phyloP scores from a whole-genome alignment of 2,329 filamentous ascomycete species.

The Fusarium heterosporum region DNA sequence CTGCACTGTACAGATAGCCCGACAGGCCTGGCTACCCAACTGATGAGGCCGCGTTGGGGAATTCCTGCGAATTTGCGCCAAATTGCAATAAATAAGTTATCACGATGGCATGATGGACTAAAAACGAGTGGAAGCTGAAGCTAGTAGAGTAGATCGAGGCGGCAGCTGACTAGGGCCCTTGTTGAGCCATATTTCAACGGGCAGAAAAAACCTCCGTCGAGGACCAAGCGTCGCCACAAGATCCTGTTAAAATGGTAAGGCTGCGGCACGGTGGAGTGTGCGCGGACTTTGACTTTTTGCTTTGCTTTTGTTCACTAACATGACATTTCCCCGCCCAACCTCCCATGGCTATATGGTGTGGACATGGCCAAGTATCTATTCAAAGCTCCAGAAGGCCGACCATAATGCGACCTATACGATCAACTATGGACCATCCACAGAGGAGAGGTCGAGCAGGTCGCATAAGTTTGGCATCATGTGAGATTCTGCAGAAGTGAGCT shows the following conservation, averaged over 20 bases:
- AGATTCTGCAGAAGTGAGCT: slow-evolving; percentile 36
- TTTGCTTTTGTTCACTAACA: slow-evolving; percentile 23
- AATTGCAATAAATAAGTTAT: slow-evolving; percentile 4
- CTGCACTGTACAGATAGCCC: slow-evolving; percentile 12
- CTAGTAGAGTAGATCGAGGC: slow-evolving; percentile 36
- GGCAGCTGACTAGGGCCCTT: slow-evolving; percentile 41
- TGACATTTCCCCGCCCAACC: slow-evolving; percentile 28
- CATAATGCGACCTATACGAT: slow-evolving; percentile 34
- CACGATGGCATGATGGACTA: slow-evolving; percentile 23
- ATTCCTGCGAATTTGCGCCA: slow-evolving; percentile 5
- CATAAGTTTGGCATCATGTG: slow-evolving; percentile 48
- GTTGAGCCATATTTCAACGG: slow-evolving; percentile 36
- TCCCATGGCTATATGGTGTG: slow-evolving; percentile 21
- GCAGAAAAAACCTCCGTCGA: slow-evolving; percentile 20
- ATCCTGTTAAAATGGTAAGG: slow-evolving; percentile 29
- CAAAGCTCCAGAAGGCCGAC: slow-evolving; percentile 28
- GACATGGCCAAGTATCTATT: slow-evolving; percentile 24
- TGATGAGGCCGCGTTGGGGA: slow-evolving; percentile 5
- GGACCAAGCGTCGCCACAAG: slow-evolving; percentile 42
- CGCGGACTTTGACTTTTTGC: slow-evolving; percentile 17
- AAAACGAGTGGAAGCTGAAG: slow-evolving; percentile 32
- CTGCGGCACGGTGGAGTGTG: slow-evolving; percentile 28
- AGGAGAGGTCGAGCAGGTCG: slow-evolving; percentile 40
- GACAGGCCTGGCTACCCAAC: background rate
- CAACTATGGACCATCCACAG: slow-evolving; percentile 34